Base-by-base conservation (phyloP, 2,329 filamentous ascomycete genomes). In the Elsinoe batatas region DNA sequence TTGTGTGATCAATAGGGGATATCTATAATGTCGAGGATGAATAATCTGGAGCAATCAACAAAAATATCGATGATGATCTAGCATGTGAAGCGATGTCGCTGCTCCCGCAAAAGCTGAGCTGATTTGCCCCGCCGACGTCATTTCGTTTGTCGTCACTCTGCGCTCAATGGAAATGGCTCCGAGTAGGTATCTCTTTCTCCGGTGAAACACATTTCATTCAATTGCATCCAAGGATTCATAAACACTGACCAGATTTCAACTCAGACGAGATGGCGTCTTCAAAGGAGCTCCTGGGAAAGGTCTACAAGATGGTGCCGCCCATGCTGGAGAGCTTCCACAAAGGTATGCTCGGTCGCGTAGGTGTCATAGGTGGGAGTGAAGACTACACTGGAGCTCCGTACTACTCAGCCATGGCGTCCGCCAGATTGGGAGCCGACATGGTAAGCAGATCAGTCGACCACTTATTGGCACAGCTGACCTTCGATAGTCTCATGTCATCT, bases 331-430 rank as follows among this genome's bases (percentile, higher is more conserved):
- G 82, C 67, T 97, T 97, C 68, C 93, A 97, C 73, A 98, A 98
- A 79, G 93, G 93, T 58, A 91, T 97, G 72, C 79, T 95, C 61
- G 93, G 93, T 4, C 82, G 93, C 56, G 83, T 98, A 54, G 93
- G 84, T 53, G 93, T 98, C 57, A 93, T 98, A 61, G 93, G 93
- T 53, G 93, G 93, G 38, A 95, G 89, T 67, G 84, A 91, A 68
- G 91, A 97, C 72, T 98, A 97, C 69, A 96, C 93, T 1, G 93
- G 93, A 36, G 93, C 93, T 57, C 93, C 93, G 11, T 98, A 95
- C 74, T 98, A 98, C 73, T 96, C 91, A 17, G 91, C 91, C 61
- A 96, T 96, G 83, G 93, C 93, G 11, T 95, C 89, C 61, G 93
- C 93, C 46, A 83, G 87, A 65, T 74, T 97, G 57, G 93, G 91